Evolutionary conservation across 495 filamentous ascomycete species (phyloP).

Genomic region (Amphirosellinia nigrospora): DNA sequence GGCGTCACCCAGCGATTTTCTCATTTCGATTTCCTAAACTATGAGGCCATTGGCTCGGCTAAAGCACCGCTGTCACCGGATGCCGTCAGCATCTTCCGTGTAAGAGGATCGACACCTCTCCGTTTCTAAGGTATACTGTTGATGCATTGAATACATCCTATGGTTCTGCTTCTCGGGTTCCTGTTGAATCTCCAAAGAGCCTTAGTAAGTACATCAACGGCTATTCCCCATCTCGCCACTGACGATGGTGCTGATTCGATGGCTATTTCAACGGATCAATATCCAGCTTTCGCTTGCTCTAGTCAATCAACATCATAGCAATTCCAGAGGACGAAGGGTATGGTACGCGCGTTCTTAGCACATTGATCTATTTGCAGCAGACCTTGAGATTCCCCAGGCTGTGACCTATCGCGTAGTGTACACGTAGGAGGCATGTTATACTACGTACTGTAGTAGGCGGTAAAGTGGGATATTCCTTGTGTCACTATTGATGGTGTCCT

Average conservation of each 20-base stretch:
- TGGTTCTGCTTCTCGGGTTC: not conserved
- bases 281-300: not conserved
- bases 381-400: conserved; percentile 15
- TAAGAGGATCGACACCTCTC: conserved; percentile 10
- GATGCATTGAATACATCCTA: not conserved
- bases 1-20: conserved; percentile 18
- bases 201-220: not conserved
- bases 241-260: not conserved
- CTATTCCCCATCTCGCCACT: not conserved
- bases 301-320: not conserved
- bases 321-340: not conserved
- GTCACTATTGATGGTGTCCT: conserved; percentile 18
- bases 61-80: conserved; percentile 24
- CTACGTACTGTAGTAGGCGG: not conserved
- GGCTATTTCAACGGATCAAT: not conserved
- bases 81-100: conserved; percentile 18
- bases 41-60: conserved; percentile 23
- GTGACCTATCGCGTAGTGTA: no score
- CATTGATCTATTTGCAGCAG: not conserved
- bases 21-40: conserved; percentile 17
- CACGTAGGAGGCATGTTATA: not conserved
- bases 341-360: not conserved
- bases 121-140: conserved; percentile 2
- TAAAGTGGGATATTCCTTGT: conserved; percentile 22
- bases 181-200: not conserved